These are phyloP conservation scores for Sporothrix mexicana DNA, from an alignment of 2,329 filamentous ascomycete genomes.

Conservation along the genomic window DNA sequence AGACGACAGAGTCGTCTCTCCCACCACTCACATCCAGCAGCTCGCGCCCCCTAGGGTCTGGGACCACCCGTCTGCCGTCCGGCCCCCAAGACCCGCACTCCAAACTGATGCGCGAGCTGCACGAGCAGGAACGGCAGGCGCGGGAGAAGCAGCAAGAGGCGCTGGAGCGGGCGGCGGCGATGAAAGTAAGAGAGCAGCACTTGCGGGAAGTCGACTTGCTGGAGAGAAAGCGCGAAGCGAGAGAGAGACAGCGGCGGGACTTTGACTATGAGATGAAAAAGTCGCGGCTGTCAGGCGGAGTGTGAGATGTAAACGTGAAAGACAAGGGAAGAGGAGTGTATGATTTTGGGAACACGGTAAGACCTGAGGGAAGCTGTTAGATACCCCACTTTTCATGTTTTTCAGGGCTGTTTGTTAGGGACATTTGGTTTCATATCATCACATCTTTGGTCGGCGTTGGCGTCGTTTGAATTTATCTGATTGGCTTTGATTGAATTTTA, in stretches of 20 bases:
- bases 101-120: slow-evolving; percentile 29
- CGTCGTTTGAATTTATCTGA: neutral
- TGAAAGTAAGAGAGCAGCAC: slow-evolving; percentile 22
- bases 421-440: neutral
- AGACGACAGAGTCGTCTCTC: neutral
- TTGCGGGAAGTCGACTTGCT: slow-evolving; percentile 32
- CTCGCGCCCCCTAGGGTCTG: neutral
- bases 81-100: neutral
- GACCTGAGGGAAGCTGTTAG: neutral
- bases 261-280: neutral
- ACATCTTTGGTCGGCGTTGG: neutral
- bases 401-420: neutral
- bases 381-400: slow-evolving; percentile 9
- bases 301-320: neutral
- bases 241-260: slow-evolving; percentile 22
- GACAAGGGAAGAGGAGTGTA: neutral
- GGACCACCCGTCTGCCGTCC: neutral
- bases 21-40: neutral
- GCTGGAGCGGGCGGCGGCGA: slow-evolving; percentile 26
- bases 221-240: slow-evolving; percentile 17
- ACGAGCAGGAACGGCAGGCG: slow-evolving; percentile 32
- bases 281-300: neutral
- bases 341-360: neutral
- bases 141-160: slow-evolving; percentile 28
- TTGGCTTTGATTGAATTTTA: neutral